Percentiles rank a stretch among this genome's conserved stretches.
These are phyloP conservation scores for Inga laurina DNA, from an alignment of 306 rosid species.

Conservation along the genomic window DNA sequence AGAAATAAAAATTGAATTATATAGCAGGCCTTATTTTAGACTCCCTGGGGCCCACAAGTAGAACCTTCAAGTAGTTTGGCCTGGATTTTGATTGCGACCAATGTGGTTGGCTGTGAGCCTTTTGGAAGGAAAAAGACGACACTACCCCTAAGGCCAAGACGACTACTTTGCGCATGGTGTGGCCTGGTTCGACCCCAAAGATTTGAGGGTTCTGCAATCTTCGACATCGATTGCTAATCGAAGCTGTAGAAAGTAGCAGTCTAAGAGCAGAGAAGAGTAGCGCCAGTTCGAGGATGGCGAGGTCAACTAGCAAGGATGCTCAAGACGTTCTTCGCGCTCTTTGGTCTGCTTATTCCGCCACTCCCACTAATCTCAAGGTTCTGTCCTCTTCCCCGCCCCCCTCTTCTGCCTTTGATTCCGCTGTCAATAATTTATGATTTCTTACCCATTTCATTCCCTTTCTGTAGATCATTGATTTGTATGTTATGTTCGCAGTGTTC, in stretches of 20 bases:
- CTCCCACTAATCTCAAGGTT: constrained; percentile 76
- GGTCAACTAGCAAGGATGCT: constrained; percentile 62
- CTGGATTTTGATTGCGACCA: not conserved
- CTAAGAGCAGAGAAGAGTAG: not conserved
- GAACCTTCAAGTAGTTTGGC: not conserved
- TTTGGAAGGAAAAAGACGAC: not conserved
- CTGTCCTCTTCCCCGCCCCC: not conserved
- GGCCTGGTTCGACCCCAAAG: not conserved
- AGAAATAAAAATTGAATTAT: not conserved
- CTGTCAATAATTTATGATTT: not conserved
- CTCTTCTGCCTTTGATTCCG: not conserved
- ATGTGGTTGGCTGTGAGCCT: not conserved
- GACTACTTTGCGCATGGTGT: not conserved
- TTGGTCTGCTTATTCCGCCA: constrained; percentile 82
- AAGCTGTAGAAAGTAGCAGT: not conserved
- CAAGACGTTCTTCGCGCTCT: constrained; percentile 65
- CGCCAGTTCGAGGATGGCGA: constrained; percentile 33
- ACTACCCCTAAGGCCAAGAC: not conserved
- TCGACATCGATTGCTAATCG: not conserved
- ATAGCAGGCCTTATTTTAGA: not conserved
- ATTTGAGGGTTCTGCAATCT: not conserved
- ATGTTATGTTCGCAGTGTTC: constrained; percentile 66
- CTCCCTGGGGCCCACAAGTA: not conserved
- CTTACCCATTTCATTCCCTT: constrained; percentile 24
- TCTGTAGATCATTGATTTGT: constrained; percentile 82